Evolutionary conservation across 1,139 yeast genomes (phyloP).

Genomic region (Nadsonia starkeyi-henricii): DNA sequence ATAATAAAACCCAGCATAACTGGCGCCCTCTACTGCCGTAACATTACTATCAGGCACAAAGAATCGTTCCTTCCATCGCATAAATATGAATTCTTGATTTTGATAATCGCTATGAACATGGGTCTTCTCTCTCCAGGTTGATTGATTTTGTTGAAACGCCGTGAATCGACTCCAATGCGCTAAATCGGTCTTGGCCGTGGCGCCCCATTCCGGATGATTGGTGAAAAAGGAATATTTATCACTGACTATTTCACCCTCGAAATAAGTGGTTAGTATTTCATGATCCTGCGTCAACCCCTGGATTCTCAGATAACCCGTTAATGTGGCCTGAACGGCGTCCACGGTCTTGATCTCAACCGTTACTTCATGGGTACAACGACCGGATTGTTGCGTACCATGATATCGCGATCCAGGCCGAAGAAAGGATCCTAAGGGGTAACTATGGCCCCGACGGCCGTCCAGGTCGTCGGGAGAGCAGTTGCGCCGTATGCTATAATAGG

Average conservation of each 20-base stretch:
- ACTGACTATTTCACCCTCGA: slow-evolving; percentile 74
- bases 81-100: slow-evolving; percentile 43
- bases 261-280: slow-evolving; percentile 72
- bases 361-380: slow-evolving; percentile 50
- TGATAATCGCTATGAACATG: slow-evolving; percentile 20
- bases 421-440: slow-evolving; percentile 14
- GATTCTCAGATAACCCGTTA: slow-evolving; percentile 70
- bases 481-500: too few relatives aligned
- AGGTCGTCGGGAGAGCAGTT: too few relatives aligned
- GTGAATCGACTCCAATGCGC: slow-evolving; percentile 80
- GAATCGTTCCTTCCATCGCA: slow-evolving; percentile 93
- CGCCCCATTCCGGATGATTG: slow-evolving; percentile 39
- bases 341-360: slow-evolving; percentile 55
- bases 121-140: slow-evolving; percentile 9
- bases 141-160: slow-evolving; percentile 26
- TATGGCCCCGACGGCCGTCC: too few relatives aligned
- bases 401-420: slow-evolving; percentile 52
- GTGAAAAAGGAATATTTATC: slow-evolving; percentile 38
- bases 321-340: slow-evolving; percentile 42
- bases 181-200: slow-evolving; percentile 53
- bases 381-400: slow-evolving; percentile 61
- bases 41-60: slow-evolving; percentile 65
- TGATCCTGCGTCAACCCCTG: slow-evolving; percentile 64
- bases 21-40: slow-evolving; percentile 53
- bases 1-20: slow-evolving; percentile 86